A percentile compares a stretch with the other conserved stretches of the same genome.
phyloP scores from a whole-genome alignment of 2,329 filamentous ascomycete species.

The Botrytis porri region DNA sequence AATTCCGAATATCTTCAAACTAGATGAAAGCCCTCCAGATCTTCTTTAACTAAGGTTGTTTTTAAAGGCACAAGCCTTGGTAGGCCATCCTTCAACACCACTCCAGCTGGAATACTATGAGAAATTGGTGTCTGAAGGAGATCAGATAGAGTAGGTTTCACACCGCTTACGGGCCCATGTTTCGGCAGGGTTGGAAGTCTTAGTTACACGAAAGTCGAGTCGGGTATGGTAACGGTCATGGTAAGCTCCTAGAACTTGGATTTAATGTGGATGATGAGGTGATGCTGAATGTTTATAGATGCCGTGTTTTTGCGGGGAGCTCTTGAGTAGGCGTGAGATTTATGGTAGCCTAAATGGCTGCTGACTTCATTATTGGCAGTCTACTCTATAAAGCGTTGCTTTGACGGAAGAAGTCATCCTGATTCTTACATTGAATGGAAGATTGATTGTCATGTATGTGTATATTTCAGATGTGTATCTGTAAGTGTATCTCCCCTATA shows the following conservation, averaged over 20 bases:
- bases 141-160: not conserved
- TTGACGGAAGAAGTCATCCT: not conserved
- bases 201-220: not conserved
- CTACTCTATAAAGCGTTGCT: no score
- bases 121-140: not conserved
- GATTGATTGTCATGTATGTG: not conserved
- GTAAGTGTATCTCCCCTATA: not conserved
- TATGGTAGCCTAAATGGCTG: conserved; percentile 10
- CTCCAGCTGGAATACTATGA: not conserved
- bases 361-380: not conserved
- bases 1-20: not conserved
- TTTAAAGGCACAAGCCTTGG: fast-evolving
- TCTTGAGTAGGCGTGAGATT: not conserved
- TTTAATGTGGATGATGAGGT: not conserved
- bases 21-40: not conserved
- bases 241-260: not conserved
- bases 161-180: not conserved
- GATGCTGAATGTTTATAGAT: conserved; percentile 4
- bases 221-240: no score
- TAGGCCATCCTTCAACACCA: not conserved
- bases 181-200: not conserved
- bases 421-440: not conserved
- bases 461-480: not conserved
- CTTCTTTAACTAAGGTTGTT: not conserved
- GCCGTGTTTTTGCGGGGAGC: conserved; percentile 3